Conservation (phyloP, 139 green algal species). For the Coelastrella sp. region DNA sequence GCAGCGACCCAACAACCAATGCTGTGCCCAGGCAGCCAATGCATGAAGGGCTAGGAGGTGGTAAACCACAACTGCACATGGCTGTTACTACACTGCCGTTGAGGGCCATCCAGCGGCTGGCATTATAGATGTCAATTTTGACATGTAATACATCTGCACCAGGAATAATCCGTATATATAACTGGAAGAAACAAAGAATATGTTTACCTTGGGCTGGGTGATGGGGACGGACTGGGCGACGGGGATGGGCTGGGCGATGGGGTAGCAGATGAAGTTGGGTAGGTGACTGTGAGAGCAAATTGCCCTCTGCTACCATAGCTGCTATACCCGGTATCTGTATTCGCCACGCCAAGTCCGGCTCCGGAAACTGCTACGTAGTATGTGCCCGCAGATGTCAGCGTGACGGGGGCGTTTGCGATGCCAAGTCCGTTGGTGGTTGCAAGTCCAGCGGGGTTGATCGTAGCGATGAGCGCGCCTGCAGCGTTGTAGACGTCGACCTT, state of each 20-base stretch:
- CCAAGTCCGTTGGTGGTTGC: not conserved
- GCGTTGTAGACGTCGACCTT: not conserved
- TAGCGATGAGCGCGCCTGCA: not conserved
- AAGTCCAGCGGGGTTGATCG: not conserved
- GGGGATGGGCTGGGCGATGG: not conserved
- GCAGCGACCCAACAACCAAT: no score
- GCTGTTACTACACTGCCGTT: no score
- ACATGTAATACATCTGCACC: no score
- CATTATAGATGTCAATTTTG: no score
- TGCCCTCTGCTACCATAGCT: conserved; percentile 2
- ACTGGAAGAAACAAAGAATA: no score
- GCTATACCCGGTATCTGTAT: conserved; percentile 5
- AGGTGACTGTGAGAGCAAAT: conserved; percentile 2
- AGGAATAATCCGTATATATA: no score
- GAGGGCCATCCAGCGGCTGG: no score
- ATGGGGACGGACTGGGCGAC: not conserved
- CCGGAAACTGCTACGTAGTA: conserved; percentile 12
- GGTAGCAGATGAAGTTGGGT: not conserved
- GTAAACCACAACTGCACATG: no score
- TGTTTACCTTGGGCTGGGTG: not conserved
- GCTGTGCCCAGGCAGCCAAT: no score
- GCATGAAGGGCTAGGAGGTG: no score
- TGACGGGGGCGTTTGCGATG: not conserved
- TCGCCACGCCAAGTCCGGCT: not conserved
- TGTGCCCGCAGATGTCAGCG: not conserved